Base-by-base conservation (phyloP, 495 filamentous ascomycete genomes). In the Tuber brumale region DNA sequence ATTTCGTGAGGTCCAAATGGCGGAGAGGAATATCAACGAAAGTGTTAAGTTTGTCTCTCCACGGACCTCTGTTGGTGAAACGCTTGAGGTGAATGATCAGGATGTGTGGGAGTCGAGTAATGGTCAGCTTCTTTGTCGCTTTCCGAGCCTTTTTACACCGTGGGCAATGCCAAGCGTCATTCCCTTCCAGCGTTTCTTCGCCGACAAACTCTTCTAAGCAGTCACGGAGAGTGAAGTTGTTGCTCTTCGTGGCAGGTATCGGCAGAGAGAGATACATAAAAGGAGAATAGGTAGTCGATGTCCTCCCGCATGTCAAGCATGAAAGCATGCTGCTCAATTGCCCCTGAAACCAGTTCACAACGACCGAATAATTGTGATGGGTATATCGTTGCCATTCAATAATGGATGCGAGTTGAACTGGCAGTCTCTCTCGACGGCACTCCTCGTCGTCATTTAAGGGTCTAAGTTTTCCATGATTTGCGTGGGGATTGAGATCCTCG, bases 31-130 rank as follows among this genome's bases (percentile, higher is more conserved):
- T 93, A 12, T 91, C 85, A 72, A 93, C 88, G 9, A 89, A 88
- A 0, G 89, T 91, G 80, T 89, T 88, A 77, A 92, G 88, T 83
- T 93, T 93, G 39, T 83, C 79, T 41, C 76, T 86, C 87, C 41
- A 89, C 86, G 45, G 84, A 85, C 73, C 91, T 85, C 23, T 85
- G 85, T 81, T 88, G 4, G 87, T 87, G 82, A 93, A 93, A 43
- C 91, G 90, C 82, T 93, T 93, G 82, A 93, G 90, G 78, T 93
- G 91, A 9, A 93, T 85, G n/a, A 93, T 90, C 7, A 93, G 85
- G 78, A 90, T 89, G 71, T 91, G 87, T 0, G 91, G 91, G 1
- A 91, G 89, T 12, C 91, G 88, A 27, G 91, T 92, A 76, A 93
- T 89, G 46, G 90, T 91, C 75, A 93, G 90, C 76, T 90, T 89